Evolutionary conservation across 495 filamentous ascomycete species (phyloP).

Genomic region (Aspergillus egyptiacus): DNA sequence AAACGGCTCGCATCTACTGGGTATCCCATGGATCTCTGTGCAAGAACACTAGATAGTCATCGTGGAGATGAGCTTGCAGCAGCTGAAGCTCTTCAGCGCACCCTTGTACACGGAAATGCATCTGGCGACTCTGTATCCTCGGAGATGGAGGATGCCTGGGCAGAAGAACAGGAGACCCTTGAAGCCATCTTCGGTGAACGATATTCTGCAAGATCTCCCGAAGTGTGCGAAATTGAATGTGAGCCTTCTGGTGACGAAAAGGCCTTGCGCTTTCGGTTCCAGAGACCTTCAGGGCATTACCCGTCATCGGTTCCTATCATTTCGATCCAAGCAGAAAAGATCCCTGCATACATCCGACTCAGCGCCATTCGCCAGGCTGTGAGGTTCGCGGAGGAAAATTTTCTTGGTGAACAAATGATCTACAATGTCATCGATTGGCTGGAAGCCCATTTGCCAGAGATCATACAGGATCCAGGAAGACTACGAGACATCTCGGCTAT

Average conservation of each 20-base stretch:
- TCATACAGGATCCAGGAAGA: slow-evolving; percentile 75
- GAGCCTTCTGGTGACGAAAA: slow-evolving; percentile 34
- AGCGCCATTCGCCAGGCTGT: slow-evolving; percentile 79
- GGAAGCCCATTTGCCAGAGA: slow-evolving; percentile 65
- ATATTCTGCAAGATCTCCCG: slow-evolving; percentile 49
- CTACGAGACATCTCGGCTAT: slow-evolving; percentile 75
- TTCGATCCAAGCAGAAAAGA: slow-evolving; percentile 51
- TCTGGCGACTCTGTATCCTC: slow-evolving; percentile 16
- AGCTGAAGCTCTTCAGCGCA: slow-evolving; percentile 69
- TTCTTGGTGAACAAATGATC: slow-evolving; percentile 79
- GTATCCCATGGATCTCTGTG: slow-evolving; percentile 78
- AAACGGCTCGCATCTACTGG: slow-evolving; percentile 77
- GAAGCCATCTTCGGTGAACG: slow-evolving; percentile 72
- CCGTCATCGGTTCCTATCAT: slow-evolving; percentile 71
- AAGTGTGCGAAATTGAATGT: slow-evolving; percentile 58
- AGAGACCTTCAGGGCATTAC: slow-evolving; percentile 55
- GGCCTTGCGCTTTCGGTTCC: slow-evolving; percentile 43
- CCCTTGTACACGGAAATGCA: slow-evolving; percentile 44
- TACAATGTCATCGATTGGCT: slow-evolving; percentile 89
- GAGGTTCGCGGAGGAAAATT: slow-evolving; percentile 55
- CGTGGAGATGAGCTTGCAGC: slow-evolving; percentile 69
- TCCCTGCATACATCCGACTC: slow-evolving; percentile 91
- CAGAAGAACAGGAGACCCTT: slow-evolving; percentile 74
- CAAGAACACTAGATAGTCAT: slow-evolving; percentile 60
- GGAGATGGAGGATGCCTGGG: slow-evolving; percentile 53